Base-by-base conservation (phyloP, 345 rosid genomes). In the Syzygium grande region DNA sequence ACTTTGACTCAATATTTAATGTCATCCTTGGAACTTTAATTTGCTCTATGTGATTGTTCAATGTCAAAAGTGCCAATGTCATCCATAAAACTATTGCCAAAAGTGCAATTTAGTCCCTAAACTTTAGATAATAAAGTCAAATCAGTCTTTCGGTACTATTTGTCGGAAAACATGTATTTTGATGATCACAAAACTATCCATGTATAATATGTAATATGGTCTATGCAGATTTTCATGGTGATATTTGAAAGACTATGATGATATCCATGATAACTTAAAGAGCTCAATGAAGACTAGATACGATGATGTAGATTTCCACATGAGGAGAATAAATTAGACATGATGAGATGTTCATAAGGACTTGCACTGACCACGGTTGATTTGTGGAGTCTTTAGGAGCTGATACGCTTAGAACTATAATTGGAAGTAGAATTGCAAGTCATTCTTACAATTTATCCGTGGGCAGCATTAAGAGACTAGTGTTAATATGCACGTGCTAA, bases 31-130 rank as follows among this genome's bases (percentile, higher is more conserved):
- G 22, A 68, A 68, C 23, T 68, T 68, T 68, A 2, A 68, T 68
- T 34, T 0, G 1, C 17, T 68, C 1, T 34, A 68, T 4, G 3
- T 0, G 11, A 11, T 34, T 34, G 23, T 34, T 21, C 79, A 65
- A 65, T 68, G 46, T 34, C 43, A 3, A 34, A 34, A 34, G 38
- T 34, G 38, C 38, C 38, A 34, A 34, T 34, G 38, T 34, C 38
- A 34, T 1, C 46, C 3, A 43, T 43, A 43, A 43, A 43, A 43
- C 46, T 43, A 30, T 16, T 65, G 2, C 3, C 1, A 65, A 65
- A 65, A 9, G 19, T 30, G 43, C 78, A 30, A 30, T 65, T 16
- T 30, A 16, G 11, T 65, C 19, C 11, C 11, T 15, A 29, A 30
- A 30, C 11, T 68, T 34, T 34, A 2, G 12, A 34, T 65, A 30